Percentiles rank a stretch among this genome's conserved stretches.
phyloP scores from a whole-genome alignment of 495 filamentous ascomycete species.

The Aspergillus funiculosus region DNA sequence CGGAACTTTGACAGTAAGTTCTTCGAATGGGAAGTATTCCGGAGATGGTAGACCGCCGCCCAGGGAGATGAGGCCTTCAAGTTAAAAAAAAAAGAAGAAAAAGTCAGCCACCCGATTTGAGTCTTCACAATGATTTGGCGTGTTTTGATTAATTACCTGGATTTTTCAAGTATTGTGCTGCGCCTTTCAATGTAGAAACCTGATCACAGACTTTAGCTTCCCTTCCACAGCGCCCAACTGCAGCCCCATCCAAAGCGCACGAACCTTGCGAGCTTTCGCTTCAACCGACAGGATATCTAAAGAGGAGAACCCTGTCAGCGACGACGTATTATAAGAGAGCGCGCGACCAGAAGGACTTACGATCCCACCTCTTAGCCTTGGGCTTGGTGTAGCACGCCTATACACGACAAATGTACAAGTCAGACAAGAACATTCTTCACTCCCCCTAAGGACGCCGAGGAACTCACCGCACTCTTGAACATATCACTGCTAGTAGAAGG shows the following conservation, averaged over 20 bases:
- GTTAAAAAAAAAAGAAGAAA: background rate
- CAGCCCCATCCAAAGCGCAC: too few species aligned
- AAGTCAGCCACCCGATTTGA: background rate
- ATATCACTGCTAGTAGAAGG: constrained; percentile 70
- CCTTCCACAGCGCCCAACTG: too few species aligned
- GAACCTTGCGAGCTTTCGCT: constrained; percentile 38
- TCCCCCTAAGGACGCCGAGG: background rate
- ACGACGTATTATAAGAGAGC: constrained; percentile 19
- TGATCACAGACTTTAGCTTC: constrained; percentile 23
- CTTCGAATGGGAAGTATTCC: constrained; percentile 82
- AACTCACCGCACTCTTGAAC: constrained; percentile 68
- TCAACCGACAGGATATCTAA: constrained; percentile 37
- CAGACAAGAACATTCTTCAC: background rate
- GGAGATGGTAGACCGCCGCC: constrained; percentile 87
- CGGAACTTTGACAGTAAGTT: constrained; percentile 63
- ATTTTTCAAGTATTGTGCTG: constrained; percentile 66
- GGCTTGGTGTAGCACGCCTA: constrained; percentile 59
- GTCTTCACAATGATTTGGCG: background rate
- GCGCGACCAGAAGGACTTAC: constrained; percentile 45
- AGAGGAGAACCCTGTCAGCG: constrained; percentile 5
- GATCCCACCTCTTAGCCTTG: constrained; percentile 77
- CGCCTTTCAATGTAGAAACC: constrained; percentile 67
- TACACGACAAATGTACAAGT: background rate
- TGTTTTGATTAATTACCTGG: constrained; percentile 41
- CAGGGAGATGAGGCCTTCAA: constrained; percentile 67